phyloP scores from a whole-genome alignment of 495 filamentous ascomycete species.

The Penicillium subrubescens region DNA sequence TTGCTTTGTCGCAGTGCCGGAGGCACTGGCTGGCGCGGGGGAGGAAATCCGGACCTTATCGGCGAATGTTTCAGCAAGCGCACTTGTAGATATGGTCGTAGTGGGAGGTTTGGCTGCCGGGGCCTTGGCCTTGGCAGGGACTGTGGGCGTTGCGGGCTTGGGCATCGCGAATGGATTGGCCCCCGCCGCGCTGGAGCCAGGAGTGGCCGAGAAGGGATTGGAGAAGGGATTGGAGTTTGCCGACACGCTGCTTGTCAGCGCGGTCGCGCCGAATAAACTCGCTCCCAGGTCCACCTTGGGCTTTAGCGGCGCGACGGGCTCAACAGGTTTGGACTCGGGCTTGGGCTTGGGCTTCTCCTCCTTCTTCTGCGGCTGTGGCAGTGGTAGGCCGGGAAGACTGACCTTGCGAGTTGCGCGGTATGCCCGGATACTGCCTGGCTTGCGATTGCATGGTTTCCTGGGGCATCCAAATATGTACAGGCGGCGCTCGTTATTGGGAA shows the following conservation, averaged over 20 bases:
- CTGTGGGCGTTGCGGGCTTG: conserved; percentile 34
- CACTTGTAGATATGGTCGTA: conserved; percentile 23
- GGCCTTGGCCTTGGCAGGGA: conserved; percentile 9
- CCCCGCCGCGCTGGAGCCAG: conserved; percentile 24
- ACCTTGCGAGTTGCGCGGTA: conserved; percentile 62
- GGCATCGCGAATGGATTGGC: conserved; percentile 54
- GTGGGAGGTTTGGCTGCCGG: conserved; percentile 26
- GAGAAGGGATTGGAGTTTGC: conserved; percentile 61
- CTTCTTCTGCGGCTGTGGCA: conserved; percentile 37
- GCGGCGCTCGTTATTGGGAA: conserved; percentile 81
- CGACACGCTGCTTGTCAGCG: conserved; percentile 49
- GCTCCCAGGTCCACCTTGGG: conserved; percentile 58
- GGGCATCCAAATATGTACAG: conserved; percentile 83
- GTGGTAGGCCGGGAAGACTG: conserved; percentile 24
- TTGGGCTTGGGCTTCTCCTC: conserved; percentile 28
- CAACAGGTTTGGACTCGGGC: conserved; percentile 6
- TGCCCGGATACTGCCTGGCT: conserved; percentile 75
- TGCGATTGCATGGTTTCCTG: conserved; percentile 77
- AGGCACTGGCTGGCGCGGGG: conserved; percentile 29
- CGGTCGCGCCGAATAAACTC: conserved; percentile 55
- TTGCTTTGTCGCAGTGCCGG: conserved; percentile 34
- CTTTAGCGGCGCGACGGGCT: conserved; percentile 6
- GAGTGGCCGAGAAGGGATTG: conserved; percentile 59
- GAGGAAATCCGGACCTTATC: conserved; percentile 59
- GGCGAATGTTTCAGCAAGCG: conserved; percentile 74